Evolutionary conservation across 2,329 filamentous ascomycete species (phyloP).

Genomic region (Cordyceps farinosa): DNA sequence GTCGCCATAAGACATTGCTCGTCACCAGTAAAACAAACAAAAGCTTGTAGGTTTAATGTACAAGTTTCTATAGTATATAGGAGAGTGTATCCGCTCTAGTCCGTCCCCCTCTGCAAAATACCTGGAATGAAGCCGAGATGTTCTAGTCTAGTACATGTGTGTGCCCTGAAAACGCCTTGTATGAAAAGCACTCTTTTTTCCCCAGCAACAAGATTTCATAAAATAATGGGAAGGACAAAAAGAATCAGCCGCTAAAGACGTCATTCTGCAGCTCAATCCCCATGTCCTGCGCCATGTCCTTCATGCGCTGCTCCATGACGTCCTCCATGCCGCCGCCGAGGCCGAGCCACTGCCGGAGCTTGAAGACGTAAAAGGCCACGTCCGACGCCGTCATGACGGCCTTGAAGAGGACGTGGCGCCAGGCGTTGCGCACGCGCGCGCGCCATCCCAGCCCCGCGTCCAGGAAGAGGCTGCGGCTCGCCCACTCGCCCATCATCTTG

Average conservation of each 20-base stretch:
- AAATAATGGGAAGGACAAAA: background rate
- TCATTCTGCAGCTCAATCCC: conserved; percentile 86
- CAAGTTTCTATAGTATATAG: background rate
- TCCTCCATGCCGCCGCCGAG: conserved; percentile 87
- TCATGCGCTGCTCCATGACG: conserved; percentile 85
- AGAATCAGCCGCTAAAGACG: conserved; percentile 72
- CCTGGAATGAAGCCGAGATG: conserved; percentile 4
- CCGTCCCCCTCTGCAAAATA: background rate
- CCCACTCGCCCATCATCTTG: conserved; percentile 92
- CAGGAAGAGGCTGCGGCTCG: conserved; percentile 76
- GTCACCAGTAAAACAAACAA: no score
- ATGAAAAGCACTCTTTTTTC: background rate
- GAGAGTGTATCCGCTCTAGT: background rate
- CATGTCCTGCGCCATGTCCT: conserved; percentile 81
- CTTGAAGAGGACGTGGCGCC: conserved; percentile 78
- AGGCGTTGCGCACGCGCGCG: conserved; percentile 65
- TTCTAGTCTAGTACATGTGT: conserved; percentile 16
- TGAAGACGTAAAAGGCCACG: conserved; percentile 77
- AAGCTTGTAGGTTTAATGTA: background rate
- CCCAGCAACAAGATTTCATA: background rate
- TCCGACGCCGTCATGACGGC: conserved; percentile 73
- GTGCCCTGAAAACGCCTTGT: conserved; percentile 1
- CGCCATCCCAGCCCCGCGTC: conserved; percentile 59
- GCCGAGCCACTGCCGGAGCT: conserved; percentile 72
- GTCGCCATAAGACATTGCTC: no score